Percentiles rank a stretch among this genome's conserved stretches.
Evolutionary conservation across 140 eudicot genomes (phyloP).

Genomic region (Oenanthe javanica): DNA sequence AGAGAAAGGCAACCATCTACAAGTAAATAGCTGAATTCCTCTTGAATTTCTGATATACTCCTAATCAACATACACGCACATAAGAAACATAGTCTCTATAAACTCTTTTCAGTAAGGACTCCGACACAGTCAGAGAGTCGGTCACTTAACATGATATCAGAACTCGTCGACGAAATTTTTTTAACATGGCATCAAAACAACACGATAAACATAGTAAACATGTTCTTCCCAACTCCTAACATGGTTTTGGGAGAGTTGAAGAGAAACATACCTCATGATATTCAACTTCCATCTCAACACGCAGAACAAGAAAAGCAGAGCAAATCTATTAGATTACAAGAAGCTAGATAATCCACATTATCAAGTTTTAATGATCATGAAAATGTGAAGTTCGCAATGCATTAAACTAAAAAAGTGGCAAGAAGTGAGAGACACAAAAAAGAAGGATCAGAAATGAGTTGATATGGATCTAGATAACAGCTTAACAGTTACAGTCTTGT

Average conservation of each 20-base stretch:
- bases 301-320: neutral
- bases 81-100: neutral
- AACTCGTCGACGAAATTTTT: neutral
- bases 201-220: neutral
- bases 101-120: neutral
- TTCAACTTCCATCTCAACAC: constrained; percentile 43
- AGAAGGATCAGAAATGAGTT: neutral
- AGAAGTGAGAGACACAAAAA: neutral
- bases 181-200: neutral
- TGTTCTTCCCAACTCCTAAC: neutral
- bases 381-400: neutral
- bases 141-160: neutral
- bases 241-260: neutral
- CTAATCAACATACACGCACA: constrained; percentile 18
- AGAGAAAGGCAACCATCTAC: constrained; percentile 91
- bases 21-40: constrained; percentile 83
- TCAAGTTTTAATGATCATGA: neutral
- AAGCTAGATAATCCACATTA: constrained; percentile 3
- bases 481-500: neutral
- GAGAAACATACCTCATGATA: constrained; percentile 55
- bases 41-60: constrained; percentile 76
- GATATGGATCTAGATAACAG: neutral
- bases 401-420: neutral
- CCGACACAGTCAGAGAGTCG: neutral
- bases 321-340: neutral